Evolutionary conservation across 2,329 filamentous ascomycete genomes (phyloP), one percentile per base, ranked within the genome.

Genomic region (Stagonosporopsis rhizophila): DNA sequence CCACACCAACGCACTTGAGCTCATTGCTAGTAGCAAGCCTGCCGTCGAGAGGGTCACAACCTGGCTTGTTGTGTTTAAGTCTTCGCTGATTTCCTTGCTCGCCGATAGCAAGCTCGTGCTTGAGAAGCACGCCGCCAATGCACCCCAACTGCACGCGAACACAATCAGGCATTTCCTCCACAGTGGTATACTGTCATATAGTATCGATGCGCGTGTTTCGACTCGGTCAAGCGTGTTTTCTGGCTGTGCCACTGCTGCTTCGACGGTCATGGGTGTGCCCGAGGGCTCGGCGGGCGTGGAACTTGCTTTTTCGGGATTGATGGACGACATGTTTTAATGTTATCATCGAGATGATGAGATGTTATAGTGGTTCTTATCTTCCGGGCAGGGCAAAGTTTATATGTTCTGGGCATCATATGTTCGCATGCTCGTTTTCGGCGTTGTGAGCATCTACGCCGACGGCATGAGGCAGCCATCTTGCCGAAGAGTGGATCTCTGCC

Each of bases 91-190:
- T 60, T 80, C 77, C 12, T 70, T 70, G 6, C 69, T 70, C 1
- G 77, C 78, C 19, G 75, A 72, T 12, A 80, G 64, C 17, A 80
- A 59, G 3, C 77, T 76, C 11, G 78, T 79, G 57, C 72, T 76
- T n/a, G 75, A 77, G 59, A 78, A 80, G 35, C 77, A 77, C 7
- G 75, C 69, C 1, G 74, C 68, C 5, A 80, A 65, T 2, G 77
- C 75, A 67, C 77, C 75, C 76, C 76, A 80, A 56, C 75, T 78
- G 23, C 75, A 73, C 11, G 73, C 61, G 59, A 79, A 78, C 37
- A 79, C 66, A 23, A 80, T 77, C 20, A 79, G 62, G 20, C 58
- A 71, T 68, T 80, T 80, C n/a, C 54, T 58, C 61, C 59, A 64
- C 30, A 58, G 23, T 5, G 63, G 56, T 9, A 54, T 23, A 19